Conservation (phyloP, 2,329 filamentous ascomycete species). For the Sporothrix dimorphospora region DNA sequence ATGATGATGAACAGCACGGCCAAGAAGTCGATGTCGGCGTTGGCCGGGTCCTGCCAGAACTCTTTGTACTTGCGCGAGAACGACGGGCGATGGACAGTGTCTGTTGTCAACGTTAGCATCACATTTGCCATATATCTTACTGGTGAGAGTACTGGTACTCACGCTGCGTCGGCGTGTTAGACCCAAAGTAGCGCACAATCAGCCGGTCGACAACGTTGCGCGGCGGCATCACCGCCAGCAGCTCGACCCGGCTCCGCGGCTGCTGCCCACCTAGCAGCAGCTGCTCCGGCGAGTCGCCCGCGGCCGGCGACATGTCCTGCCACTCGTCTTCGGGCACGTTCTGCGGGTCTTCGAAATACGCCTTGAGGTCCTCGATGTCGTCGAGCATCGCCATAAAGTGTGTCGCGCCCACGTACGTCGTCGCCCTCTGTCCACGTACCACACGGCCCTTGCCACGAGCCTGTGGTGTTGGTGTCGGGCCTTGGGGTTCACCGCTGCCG, state of each 20-base stretch:
- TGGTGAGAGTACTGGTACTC: neutral
- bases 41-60: conserved; percentile 39
- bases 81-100: conserved; percentile 54
- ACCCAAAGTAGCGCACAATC: conserved; percentile 57
- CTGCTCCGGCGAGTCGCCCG: conserved; percentile 44
- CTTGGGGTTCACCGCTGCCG: neutral
- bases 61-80: conserved; percentile 33
- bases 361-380: conserved; percentile 64
- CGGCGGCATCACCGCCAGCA: conserved; percentile 54
- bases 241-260: conserved; percentile 49
- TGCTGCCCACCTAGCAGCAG: conserved; percentile 45
- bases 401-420: conserved; percentile 61
- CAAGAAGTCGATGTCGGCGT: conserved; percentile 37
- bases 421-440: conserved; percentile 47
- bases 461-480: neutral
- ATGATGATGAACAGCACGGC: conserved; percentile 42
- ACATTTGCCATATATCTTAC: neutral
- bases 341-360: conserved; percentile 57
- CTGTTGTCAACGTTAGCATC: neutral
- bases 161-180: conserved; percentile 53
- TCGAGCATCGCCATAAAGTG: conserved; percentile 64
- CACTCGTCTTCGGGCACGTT: conserved; percentile 42
- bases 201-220: conserved; percentile 53
- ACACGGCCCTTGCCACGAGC: conserved; percentile 44
- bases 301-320: conserved; percentile 38